A percentile compares a stretch with the other conserved stretches of the same genome.
Evolutionary conservation across 108 stramenopile genomes (phyloP).

Genomic region (Stephanodiscus minutulus): DNA sequence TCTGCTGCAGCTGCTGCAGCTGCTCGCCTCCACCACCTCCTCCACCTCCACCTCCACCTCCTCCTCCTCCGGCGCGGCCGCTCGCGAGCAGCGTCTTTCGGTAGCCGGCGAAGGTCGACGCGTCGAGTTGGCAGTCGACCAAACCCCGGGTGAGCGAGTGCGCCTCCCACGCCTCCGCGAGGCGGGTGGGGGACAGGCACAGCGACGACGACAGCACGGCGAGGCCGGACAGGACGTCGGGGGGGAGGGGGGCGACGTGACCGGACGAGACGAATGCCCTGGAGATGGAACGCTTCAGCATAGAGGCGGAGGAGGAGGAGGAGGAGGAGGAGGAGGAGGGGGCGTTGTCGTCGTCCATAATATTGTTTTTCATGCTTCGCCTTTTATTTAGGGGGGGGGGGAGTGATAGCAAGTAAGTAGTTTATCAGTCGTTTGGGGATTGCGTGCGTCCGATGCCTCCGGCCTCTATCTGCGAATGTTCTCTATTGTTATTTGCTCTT

Average conservation of each 20-base stretch:
- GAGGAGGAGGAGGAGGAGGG: too few relatives aligned
- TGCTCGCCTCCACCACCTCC: constrained; percentile 1
- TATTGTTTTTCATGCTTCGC: too few relatives aligned
- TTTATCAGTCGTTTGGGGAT: too few relatives aligned
- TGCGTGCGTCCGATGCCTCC: too few relatives aligned
- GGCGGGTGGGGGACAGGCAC: constrained; percentile 50
- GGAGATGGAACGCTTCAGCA: neutral
- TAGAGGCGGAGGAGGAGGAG: too few relatives aligned
- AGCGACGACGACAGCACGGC: constrained; percentile 53
- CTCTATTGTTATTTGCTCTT: too few relatives aligned
- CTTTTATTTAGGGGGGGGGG: too few relatives aligned
- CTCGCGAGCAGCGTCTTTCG: constrained; percentile 34
- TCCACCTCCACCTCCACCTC: constrained; percentile 36
- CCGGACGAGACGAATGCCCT: neutral
- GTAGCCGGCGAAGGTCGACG: constrained; percentile 54
- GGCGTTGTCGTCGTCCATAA: too few relatives aligned
- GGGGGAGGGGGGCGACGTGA: neutral
- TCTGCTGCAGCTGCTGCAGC: too few relatives aligned
- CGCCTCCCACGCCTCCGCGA: constrained; percentile 80
- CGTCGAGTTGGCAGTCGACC: constrained; percentile 53
- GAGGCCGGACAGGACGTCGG: constrained; percentile 5
- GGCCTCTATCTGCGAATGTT: too few relatives aligned
- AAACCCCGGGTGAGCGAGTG: constrained; percentile 63
- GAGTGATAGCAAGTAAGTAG: too few relatives aligned
- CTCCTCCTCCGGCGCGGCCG: constrained; percentile 40